phyloP scores from a whole-genome alignment of 768 basidiomycete species.

The Glaciozyma martinii region DNA sequence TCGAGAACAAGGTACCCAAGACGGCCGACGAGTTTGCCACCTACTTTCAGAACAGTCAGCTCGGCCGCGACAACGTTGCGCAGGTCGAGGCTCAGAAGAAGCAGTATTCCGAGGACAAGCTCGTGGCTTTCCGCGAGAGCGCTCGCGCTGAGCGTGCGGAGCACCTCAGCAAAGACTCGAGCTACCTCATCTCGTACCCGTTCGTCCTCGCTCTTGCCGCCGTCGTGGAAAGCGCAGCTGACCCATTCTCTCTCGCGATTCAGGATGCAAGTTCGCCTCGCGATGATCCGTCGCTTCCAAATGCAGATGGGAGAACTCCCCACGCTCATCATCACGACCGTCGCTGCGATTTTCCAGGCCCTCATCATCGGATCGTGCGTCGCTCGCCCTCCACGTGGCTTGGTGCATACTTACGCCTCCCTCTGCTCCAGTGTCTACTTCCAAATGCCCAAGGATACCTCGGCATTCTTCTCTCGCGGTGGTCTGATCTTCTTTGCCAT shows the following conservation, averaged over 20 bases:
- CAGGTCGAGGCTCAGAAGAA: slow-evolving; percentile 38
- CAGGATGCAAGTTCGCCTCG: slow-evolving; percentile 45
- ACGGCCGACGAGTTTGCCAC: slow-evolving; percentile 44
- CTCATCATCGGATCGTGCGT: slow-evolving; percentile 39
- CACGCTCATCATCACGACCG: slow-evolving; percentile 32
- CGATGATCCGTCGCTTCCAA: slow-evolving; percentile 46
- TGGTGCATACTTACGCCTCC: background rate
- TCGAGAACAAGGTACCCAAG: slow-evolving; percentile 43
- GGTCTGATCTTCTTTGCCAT: slow-evolving; percentile 64
- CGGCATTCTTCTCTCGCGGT: slow-evolving; percentile 62
- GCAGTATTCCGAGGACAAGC: slow-evolving; percentile 11
- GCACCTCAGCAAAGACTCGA: slow-evolving; percentile 36
- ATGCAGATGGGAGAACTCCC: slow-evolving; percentile 44
- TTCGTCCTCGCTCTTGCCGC: slow-evolving; percentile 43
- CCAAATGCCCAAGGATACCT: slow-evolving; percentile 49
- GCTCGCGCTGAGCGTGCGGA: slow-evolving; percentile 42
- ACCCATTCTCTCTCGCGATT: slow-evolving; percentile 44
- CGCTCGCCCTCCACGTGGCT: background rate
- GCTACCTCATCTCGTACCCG: slow-evolving; percentile 47
- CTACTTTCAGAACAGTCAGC: slow-evolving; percentile 43
- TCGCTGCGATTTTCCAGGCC: slow-evolving; percentile 43
- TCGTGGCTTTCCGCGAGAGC: slow-evolving; percentile 39
- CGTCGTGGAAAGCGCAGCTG: slow-evolving; percentile 42
- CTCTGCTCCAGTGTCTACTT: slow-evolving; percentile 53
- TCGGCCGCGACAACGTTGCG: slow-evolving; percentile 35